phyloP scores from a whole-genome alignment of 2,329 filamentous ascomycete species.

The Fonsecaea multimorphosa region DNA sequence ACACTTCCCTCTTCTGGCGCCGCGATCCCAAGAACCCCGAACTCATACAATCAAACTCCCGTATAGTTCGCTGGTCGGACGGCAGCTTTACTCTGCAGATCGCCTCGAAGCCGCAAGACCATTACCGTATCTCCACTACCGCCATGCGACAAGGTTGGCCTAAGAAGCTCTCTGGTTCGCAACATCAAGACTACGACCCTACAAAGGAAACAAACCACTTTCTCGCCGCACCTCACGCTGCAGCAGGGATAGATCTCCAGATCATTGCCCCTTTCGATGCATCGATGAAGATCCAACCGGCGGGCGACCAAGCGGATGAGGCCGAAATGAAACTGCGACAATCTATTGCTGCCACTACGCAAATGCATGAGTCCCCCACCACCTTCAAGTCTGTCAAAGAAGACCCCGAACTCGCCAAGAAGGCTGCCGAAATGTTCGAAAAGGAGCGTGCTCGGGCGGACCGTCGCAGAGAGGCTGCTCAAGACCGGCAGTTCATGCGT shows the following conservation, averaged over 20 bases:
- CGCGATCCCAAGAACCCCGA: constrained; percentile 63
- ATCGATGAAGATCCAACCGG: constrained; percentile 62
- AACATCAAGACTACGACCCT: constrained; percentile 54
- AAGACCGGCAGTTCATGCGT: constrained; percentile 61
- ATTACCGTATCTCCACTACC: constrained; percentile 66
- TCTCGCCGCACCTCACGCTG: constrained; percentile 62
- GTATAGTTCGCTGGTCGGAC: constrained; percentile 70
- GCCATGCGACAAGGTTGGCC: constrained; percentile 60
- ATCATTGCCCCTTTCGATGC: constrained; percentile 69
- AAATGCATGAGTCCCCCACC: constrained; percentile 55
- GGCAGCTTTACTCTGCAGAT: constrained; percentile 70
- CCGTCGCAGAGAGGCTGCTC: constrained; percentile 62
- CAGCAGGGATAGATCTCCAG: constrained; percentile 63
- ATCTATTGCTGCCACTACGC: constrained; percentile 62
- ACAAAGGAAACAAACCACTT: constrained; percentile 69
- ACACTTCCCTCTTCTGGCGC: constrained; percentile 70
- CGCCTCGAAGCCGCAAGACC: constrained; percentile 65
- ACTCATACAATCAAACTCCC: constrained; percentile 69
- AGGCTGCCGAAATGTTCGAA: constrained; percentile 65
- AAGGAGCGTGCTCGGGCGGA: constrained; percentile 62
- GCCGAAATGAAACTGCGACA: constrained; percentile 67
- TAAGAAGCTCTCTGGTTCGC: constrained; percentile 31
- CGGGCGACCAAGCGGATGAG: constrained; percentile 62
- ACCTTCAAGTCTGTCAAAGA: constrained; percentile 54
- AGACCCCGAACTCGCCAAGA: constrained; percentile 67